Percentiles rank a stretch among this genome's conserved stretches.
Conservation (phyloP, 345 rosid genomes). For the Linum usitatissimum region DNA sequence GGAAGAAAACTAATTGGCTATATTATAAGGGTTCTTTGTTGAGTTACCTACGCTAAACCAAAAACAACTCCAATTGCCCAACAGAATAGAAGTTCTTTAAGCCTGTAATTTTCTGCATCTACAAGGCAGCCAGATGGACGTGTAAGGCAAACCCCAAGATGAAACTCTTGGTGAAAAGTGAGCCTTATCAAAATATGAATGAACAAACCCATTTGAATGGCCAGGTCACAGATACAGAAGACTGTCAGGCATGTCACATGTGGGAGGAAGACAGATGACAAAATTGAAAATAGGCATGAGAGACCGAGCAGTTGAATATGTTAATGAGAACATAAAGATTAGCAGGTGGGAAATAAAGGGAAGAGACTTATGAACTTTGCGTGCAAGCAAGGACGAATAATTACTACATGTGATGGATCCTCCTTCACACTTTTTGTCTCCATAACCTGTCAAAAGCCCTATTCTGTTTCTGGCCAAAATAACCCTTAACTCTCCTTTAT, state of each 20-base stretch:
- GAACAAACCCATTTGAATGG: slow-evolving; percentile 5
- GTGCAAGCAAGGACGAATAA: slow-evolving; percentile 35
- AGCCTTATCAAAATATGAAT: slow-evolving; percentile 11
- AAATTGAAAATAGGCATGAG: slow-evolving; percentile 9
- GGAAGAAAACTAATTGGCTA: not conserved
- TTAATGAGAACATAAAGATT: not conserved
- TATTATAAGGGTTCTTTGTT: not conserved
- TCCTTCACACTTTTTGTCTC: slow-evolving; percentile 25
- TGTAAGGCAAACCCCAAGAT: slow-evolving; percentile 2
- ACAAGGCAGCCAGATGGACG: not conserved
- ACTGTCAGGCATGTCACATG: slow-evolving; percentile 34
- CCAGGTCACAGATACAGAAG: slow-evolving; percentile 15
- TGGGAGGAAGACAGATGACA: slow-evolving; percentile 18
- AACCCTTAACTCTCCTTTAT: not conserved
- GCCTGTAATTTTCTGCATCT: not conserved
- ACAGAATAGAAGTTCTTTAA: not conserved
- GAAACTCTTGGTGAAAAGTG: slow-evolving; percentile 12
- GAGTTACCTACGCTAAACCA: not conserved
- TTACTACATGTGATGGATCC: slow-evolving; percentile 7
- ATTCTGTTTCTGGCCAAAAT: slow-evolving; percentile 10
- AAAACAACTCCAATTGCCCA: not conserved
- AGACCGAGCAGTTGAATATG: slow-evolving; percentile 4
- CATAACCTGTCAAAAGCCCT: slow-evolving; percentile 8
- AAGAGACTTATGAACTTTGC: slow-evolving; percentile 26
- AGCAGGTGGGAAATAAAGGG: not conserved